These are phyloP conservation scores for Fragosphaeria purpurea DNA, from an alignment of 2,329 filamentous ascomycete genomes.

Conservation along the genomic window DNA sequence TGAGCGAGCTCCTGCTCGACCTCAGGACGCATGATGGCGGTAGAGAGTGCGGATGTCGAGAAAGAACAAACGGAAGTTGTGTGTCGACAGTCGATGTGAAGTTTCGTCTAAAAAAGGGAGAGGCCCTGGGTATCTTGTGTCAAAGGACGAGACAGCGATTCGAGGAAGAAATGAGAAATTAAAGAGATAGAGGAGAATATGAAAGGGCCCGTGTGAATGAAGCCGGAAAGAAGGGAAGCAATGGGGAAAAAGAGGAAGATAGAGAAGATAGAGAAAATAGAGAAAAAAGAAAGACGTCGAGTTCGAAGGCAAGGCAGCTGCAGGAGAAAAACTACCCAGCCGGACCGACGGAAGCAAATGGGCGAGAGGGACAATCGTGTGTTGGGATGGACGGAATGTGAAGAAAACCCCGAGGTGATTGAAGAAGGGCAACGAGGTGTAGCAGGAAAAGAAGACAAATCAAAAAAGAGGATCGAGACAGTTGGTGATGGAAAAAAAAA, in stretches of 20 bases:
- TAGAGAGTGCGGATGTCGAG: too few relatives aligned
- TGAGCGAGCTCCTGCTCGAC: constrained; percentile 98
- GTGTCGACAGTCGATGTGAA: background rate
- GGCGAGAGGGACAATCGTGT: background rate
- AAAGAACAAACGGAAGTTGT: too few relatives aligned
- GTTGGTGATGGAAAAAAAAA: too few relatives aligned
- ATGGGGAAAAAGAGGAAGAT: background rate
- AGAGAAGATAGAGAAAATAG: background rate
- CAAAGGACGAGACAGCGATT: background rate
- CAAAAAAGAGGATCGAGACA: too few relatives aligned
- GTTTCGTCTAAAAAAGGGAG: too few relatives aligned
- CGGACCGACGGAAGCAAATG: constrained; percentile 9
- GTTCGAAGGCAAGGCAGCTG: background rate
- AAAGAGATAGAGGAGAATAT: background rate
- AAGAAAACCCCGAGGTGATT: too few relatives aligned
- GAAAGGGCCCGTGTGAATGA: too few relatives aligned
- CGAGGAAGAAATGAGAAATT: too few relatives aligned
- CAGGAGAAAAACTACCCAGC: background rate
- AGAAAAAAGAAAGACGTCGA: background rate
- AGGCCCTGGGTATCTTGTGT: background rate
- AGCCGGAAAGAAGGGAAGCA: background rate
- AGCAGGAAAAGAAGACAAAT: too few relatives aligned
- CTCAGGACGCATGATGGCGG: constrained; percentile 78
- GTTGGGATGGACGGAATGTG: constrained; percentile 7
- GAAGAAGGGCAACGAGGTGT: too few relatives aligned